Percentiles rank a stretch among this genome's conserved stretches.
Conservation (phyloP, 306 rosid species). For the Benincasa hispida region DNA sequence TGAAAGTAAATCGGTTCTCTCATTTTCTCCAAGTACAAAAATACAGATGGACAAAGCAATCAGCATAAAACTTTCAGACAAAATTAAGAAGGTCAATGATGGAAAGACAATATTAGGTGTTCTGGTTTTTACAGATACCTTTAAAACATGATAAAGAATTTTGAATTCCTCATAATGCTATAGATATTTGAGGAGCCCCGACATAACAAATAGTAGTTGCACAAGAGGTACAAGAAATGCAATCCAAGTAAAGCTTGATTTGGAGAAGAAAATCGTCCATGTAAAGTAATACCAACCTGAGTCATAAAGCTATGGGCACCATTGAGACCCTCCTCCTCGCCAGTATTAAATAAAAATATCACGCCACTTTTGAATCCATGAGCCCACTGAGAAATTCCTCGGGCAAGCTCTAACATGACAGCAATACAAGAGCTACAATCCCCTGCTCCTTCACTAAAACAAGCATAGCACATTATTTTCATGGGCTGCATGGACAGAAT, state of each 20-base stretch:
- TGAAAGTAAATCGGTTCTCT: background rate
- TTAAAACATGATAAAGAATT: background rate
- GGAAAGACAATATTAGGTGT: background rate
- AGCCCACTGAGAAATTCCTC: slow-evolving; percentile 95
- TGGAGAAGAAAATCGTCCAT: background rate
- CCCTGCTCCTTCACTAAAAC: slow-evolving; percentile 91
- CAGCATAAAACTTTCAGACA: background rate
- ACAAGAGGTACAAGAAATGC: background rate
- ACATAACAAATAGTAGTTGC: background rate
- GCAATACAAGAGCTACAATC: slow-evolving; percentile 94
- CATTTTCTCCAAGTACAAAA: background rate
- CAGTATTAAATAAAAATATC: slow-evolving; percentile 87
- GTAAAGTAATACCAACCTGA: slow-evolving; percentile 49
- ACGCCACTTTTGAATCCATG: slow-evolving; percentile 75
- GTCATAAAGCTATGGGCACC: slow-evolving; percentile 98
- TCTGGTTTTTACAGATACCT: background rate
- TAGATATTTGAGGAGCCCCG: background rate
- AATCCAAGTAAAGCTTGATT: background rate
- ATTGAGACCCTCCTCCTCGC: slow-evolving; percentile 93
- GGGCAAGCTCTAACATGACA: slow-evolving; percentile 94
- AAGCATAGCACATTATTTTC: slow-evolving; percentile 11
- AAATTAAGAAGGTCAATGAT: background rate
- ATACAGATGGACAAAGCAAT: background rate
- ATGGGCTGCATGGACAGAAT: slow-evolving; percentile 1
- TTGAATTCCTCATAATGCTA: background rate